Evolutionary conservation across 176 grass and related monocot species (phyloP).

Genomic region (Carex littledalei): DNA sequence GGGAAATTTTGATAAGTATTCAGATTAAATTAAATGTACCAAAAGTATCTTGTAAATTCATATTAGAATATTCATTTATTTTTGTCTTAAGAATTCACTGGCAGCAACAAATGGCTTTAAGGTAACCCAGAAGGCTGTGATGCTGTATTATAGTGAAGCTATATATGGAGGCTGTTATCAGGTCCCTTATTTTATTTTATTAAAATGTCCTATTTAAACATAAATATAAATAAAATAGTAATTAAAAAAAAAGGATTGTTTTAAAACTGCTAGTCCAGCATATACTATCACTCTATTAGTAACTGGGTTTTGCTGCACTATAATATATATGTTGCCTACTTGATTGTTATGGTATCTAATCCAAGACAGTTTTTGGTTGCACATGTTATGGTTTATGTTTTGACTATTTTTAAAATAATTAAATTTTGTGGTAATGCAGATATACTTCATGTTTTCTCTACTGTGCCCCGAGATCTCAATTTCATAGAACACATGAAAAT

Average conservation of each 20-base stretch:
- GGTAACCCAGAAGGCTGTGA: not conserved
- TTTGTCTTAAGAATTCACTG: not conserved
- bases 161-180: not conserved
- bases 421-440: conserved; percentile 44
- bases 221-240: not conserved
- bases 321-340: not conserved
- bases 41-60: not conserved
- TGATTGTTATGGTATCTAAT: not conserved
- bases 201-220: not conserved
- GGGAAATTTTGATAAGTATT: not conserved
- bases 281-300: too few species aligned
- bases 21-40: not conserved
- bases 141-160: not conserved
- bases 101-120: not conserved
- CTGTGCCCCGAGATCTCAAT: conserved; percentile 93
- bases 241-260: not conserved
- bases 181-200: not conserved
- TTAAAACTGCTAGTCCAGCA: too few species aligned
- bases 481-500: conserved; percentile 92
- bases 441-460: conserved; percentile 95
- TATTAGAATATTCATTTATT: not conserved
- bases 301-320: not conserved
- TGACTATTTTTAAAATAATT: conserved; percentile 4
- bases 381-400: not conserved
- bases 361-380: not conserved